Evolutionary conservation across 2,329 filamentous ascomycete species (phyloP).

Genomic region (Tolypocladium inflatum): DNA sequence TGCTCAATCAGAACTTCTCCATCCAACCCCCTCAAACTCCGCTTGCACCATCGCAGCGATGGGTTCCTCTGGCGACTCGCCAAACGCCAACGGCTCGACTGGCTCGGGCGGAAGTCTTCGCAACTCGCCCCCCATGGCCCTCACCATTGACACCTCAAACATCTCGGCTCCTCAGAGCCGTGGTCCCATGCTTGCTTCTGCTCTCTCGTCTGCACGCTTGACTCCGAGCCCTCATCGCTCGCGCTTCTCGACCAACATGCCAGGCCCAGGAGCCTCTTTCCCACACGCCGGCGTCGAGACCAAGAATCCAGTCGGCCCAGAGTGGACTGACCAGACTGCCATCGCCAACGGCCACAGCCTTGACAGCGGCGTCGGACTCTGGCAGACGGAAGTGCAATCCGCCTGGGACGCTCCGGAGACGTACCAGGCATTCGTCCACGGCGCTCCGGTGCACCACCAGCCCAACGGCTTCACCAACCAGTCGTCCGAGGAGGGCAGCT

Average conservation of each 20-base stretch:
- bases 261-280: background rate
- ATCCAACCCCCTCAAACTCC: background rate
- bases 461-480: background rate
- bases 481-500: background rate
- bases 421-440: background rate
- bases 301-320: background rate
- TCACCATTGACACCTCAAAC: background rate
- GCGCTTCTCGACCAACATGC: background rate
- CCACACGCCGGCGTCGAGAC: background rate
- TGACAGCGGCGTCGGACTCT: background rate
- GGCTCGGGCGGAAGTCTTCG: background rate
- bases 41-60: background rate
- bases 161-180: background rate
- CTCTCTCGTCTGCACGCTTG: background rate
- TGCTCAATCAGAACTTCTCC: background rate
- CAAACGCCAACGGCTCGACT: background rate
- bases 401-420: background rate
- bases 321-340: background rate
- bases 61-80: background rate
- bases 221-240: slow-evolving; percentile 2
- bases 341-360: background rate
- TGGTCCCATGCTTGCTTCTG: background rate
- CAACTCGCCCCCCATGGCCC: background rate
- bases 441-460: background rate
- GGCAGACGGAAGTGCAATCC: background rate